A percentile compares a stretch with the other conserved stretches of the same genome.
These are phyloP conservation scores for Coprinellus micaceus DNA, from an alignment of 768 basidiomycete genomes.

Conservation along the genomic window DNA sequence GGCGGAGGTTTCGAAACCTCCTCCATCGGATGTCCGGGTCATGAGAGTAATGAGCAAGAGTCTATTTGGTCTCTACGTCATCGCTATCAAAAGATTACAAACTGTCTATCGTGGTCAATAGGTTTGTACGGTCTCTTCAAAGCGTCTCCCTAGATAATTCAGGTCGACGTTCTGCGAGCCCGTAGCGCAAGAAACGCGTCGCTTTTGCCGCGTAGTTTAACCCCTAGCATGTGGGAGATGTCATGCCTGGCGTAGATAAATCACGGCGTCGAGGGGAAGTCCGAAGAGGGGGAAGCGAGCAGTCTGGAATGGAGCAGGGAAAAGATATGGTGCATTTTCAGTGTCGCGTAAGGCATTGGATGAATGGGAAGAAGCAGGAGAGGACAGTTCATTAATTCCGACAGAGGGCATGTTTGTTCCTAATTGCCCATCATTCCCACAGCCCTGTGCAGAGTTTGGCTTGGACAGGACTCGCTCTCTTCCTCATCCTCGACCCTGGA, in stretches of 20 bases:
- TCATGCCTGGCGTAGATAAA: slow-evolving; percentile 15
- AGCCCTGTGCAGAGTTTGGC: too few relatives aligned
- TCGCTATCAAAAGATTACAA: not conserved
- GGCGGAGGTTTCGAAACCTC: slow-evolving; percentile 48
- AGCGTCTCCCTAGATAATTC: slow-evolving; percentile 10
- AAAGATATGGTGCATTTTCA: not conserved
- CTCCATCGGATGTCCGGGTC: not conserved
- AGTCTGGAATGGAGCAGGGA: not conserved
- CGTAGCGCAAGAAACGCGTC: not conserved
- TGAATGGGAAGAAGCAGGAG: too few relatives aligned
- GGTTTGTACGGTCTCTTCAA: slow-evolving; percentile 10
- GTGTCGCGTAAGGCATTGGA: too few relatives aligned
- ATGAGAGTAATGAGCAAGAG: not conserved
- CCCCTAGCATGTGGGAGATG: slow-evolving; percentile 10
- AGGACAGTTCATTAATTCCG: too few relatives aligned
- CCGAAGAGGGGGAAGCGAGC: not conserved
- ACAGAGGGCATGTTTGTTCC: too few relatives aligned
- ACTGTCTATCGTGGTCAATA: not conserved
- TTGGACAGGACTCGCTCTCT: too few relatives aligned
- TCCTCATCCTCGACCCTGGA: slow-evolving; percentile 19
- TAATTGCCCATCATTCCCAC: too few relatives aligned
- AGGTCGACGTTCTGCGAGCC: slow-evolving; percentile 14
- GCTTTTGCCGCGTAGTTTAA: slow-evolving; percentile 18
- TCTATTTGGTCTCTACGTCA: not conserved
- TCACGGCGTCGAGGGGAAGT: slow-evolving; percentile 12